These are phyloP conservation scores for Ogataea glucozyma DNA, from an alignment of 805 yeast genomes.

Conservation along the genomic window DNA sequence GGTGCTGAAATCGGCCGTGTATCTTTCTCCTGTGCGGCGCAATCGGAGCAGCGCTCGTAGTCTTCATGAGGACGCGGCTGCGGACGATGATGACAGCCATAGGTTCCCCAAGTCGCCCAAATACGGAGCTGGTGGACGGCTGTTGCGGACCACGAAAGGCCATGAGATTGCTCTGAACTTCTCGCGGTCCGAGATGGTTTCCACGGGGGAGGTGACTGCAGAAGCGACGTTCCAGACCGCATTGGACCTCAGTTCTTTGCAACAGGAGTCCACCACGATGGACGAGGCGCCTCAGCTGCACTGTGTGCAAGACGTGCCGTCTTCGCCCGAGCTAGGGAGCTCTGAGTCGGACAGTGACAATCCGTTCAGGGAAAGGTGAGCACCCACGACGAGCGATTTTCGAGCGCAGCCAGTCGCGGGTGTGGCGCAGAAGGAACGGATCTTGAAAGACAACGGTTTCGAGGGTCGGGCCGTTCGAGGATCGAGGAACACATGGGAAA, in stretches of 20 bases:
- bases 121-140: slow-evolving; percentile 41
- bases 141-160: slow-evolving; percentile 33
- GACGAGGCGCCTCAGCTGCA: slow-evolving; percentile 21
- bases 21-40: slow-evolving; percentile 20
- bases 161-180: slow-evolving; percentile 29
- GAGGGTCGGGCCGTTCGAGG: too few relatives aligned
- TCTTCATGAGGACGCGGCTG: background rate
- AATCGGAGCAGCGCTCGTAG: too few relatives aligned
- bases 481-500: too few relatives aligned
- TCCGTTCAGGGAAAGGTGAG: background rate
- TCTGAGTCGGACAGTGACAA: background rate
- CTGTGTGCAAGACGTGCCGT: slow-evolving; percentile 5
- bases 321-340: background rate
- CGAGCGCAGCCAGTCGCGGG: too few relatives aligned
- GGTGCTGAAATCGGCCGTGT: slow-evolving; percentile 27
- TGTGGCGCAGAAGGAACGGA: too few relatives aligned
- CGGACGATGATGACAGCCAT: slow-evolving; percentile 23
- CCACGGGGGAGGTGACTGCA: slow-evolving; percentile 21
- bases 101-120: slow-evolving; percentile 51
- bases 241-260: slow-evolving; percentile 15
- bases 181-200: slow-evolving; percentile 28
- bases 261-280: slow-evolving; percentile 23
- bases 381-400: background rate
- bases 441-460: too few relatives aligned
- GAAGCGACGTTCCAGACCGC: slow-evolving; percentile 26